Base-by-base conservation (phyloP, 2,329 filamentous ascomycete species). In the Monosporascus sp. region DNA sequence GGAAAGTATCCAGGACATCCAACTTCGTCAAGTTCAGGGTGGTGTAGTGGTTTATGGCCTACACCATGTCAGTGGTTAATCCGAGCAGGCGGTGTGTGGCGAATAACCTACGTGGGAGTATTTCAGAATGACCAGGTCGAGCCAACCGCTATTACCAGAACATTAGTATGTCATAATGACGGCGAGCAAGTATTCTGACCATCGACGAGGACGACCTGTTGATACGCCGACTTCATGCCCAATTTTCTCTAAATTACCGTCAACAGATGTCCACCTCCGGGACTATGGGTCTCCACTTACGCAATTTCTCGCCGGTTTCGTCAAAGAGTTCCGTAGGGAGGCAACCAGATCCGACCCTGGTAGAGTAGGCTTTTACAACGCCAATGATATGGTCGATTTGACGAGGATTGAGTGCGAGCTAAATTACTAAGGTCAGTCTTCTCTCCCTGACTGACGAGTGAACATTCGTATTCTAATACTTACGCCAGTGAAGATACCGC, bases 1-100 rank as follows among this genome's bases (percentile, higher is more conserved):
- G 77, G 67, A 96, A 91, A 34, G 82, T 82, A 67, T 91, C 88
- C 17, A 91, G 77, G 38, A 91, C 79, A 61, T 90, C 86, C 22
- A 89, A 78, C 70, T 84, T 56, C 17, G 78, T 52, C 70, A 77
- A 48, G 76, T 85, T 84, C 50, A 85, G 66, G 45, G 75, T 70
- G 0, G 83, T 84, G 71, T 89, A 89, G 73, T 86, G 78, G 73
- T 89, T 89, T 68, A 87, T 76, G 47, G 77, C 73, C 43, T 45
- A n/a, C 26, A 16, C n/a, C 11, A n/a, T 16, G 20, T 44, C 20
- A 44, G 16, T 14, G 20, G 17, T 19, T 11, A 19, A 19, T 20
- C 41, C n/a, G 20, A 44, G 11, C 20, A 44, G n/a, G n/a, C 5
- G 41, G 11, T 16, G 1, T 16, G 20, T 17, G 9, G 27, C 9